A percentile compares a stretch with the other conserved stretches of the same genome.
These are phyloP conservation scores for Amborella trichopoda DNA, from an alignment of 164 flowering plant species.

Conservation along the genomic window DNA sequence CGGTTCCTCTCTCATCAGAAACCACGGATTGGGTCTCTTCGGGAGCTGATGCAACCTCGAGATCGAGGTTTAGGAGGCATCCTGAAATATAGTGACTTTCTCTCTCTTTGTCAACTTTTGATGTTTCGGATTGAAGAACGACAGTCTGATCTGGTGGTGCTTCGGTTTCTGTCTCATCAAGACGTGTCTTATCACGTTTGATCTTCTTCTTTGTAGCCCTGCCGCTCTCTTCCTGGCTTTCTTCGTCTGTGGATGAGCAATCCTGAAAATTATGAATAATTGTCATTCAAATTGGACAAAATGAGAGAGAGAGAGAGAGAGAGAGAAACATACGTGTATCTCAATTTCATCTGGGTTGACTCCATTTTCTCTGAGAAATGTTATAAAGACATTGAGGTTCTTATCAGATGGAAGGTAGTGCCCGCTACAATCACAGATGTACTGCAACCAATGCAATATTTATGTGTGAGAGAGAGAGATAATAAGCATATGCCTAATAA, in stretches of 20 bases:
- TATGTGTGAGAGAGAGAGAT: too few species aligned
- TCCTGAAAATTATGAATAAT: slow-evolving; percentile 27
- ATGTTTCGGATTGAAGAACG: neutral
- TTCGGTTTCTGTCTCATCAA: slow-evolving; percentile 7
- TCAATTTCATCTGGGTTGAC: slow-evolving; percentile 49
- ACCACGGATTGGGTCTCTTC: too few species aligned
- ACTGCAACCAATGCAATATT: slow-evolving; percentile 25
- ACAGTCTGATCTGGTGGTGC: slow-evolving; percentile 9
- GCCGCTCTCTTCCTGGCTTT: slow-evolving; percentile 29
- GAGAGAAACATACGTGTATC: too few species aligned
- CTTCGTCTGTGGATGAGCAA: slow-evolving; percentile 43
- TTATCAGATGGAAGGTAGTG: slow-evolving; percentile 85
- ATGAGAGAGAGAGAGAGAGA: too few species aligned
- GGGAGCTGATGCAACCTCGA: too few species aligned
- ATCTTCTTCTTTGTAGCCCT: neutral
- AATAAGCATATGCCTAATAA: too few species aligned
- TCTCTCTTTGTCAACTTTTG: neutral
- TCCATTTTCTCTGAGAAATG: slow-evolving; percentile 52
- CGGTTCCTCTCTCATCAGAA: too few species aligned
- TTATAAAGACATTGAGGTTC: slow-evolving; percentile 35
- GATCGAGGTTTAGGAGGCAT: too few species aligned
- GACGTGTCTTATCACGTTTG: too few species aligned
- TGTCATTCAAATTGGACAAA: too few species aligned
- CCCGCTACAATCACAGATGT: slow-evolving; percentile 82
- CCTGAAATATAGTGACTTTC: too few species aligned